Conservation (phyloP, 169 alveolate genomes). For the Plasmodium ovale region DNA sequence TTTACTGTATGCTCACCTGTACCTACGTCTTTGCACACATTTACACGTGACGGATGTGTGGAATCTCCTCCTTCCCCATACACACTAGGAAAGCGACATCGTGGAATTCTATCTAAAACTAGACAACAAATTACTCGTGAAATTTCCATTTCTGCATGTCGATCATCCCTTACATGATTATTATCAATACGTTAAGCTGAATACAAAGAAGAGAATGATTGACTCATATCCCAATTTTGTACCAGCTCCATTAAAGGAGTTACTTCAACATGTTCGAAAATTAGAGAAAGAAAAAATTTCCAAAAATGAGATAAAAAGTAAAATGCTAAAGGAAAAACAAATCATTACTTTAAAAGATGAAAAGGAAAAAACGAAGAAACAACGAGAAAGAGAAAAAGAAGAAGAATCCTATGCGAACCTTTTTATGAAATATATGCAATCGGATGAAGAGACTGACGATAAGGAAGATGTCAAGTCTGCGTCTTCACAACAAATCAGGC, state of each 20-base stretch:
- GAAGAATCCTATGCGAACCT: constrained; percentile 58
- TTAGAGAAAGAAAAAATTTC: constrained; percentile 35
- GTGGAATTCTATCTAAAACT: constrained; percentile 54
- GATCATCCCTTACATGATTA: constrained; percentile 61
- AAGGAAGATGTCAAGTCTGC: background rate
- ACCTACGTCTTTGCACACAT: background rate
- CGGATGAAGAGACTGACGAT: constrained; percentile 37
- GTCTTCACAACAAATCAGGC: background rate
- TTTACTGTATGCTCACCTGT: background rate
- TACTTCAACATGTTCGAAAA: constrained; percentile 25
- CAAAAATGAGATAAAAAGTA: constrained; percentile 34
- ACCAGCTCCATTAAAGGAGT: constrained; percentile 14
- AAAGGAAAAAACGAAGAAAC: constrained; percentile 19
- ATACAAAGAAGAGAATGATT: constrained; percentile 24
- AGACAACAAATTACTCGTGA: constrained; percentile 43
- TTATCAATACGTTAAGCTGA: constrained; percentile 36
- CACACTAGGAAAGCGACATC: constrained; percentile 70
- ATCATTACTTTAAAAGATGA: constrained; percentile 8
- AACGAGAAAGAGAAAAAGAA: constrained; percentile 19
- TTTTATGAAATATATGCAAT: constrained; percentile 70
- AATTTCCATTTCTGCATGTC: constrained; percentile 62
- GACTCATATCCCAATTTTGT: constrained; percentile 9
- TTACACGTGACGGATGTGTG: too few relatives aligned
- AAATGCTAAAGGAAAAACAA: constrained; percentile 64
- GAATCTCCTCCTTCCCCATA: too few relatives aligned